Conservation (phyloP, 2,329 filamentous ascomycete species). For the Colletotrichum spinosum region DNA sequence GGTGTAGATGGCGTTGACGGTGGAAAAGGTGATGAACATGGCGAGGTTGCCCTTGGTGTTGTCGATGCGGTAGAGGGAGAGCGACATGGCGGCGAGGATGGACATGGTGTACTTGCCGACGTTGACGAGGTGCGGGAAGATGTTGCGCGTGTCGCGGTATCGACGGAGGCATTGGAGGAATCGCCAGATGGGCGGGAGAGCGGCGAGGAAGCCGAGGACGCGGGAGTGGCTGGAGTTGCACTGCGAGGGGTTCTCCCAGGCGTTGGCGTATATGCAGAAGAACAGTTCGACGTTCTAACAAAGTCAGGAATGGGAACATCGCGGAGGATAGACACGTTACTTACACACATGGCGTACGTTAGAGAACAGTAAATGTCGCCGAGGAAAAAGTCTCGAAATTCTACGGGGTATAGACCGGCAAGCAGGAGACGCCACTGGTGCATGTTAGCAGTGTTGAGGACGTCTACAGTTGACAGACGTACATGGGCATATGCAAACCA, state of each 20-base stretch:
- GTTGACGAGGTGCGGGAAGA: slow-evolving; percentile 93
- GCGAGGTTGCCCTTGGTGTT: slow-evolving; percentile 67
- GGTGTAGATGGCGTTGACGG: slow-evolving; percentile 85
- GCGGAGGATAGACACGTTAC: slow-evolving; percentile 47
- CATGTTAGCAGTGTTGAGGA: slow-evolving; percentile 43
- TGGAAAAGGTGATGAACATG: slow-evolving; percentile 82
- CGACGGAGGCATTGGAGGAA: slow-evolving; percentile 90
- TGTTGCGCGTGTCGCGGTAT: slow-evolving; percentile 86
- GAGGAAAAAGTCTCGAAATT: slow-evolving; percentile 97
- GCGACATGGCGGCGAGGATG: slow-evolving; percentile 79
- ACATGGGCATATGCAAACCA: slow-evolving; percentile 95
- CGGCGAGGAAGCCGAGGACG: slow-evolving; percentile 85
- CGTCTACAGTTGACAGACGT: slow-evolving; percentile 49
- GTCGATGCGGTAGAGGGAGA: slow-evolving; percentile 87
- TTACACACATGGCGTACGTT: slow-evolving; percentile 87
- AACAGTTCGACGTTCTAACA: slow-evolving; percentile 87
- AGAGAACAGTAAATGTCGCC: slow-evolving; percentile 98
- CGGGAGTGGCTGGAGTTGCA: slow-evolving; percentile 91
- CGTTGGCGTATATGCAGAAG: slow-evolving; percentile 89
- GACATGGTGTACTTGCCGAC: slow-evolving; percentile 91
- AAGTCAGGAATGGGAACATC: neutral
- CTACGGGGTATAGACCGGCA: slow-evolving; percentile 90
- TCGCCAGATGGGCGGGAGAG: slow-evolving; percentile 90
- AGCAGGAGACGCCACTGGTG: slow-evolving; percentile 83
- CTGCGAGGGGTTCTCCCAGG: slow-evolving; percentile 77